phyloP scores from a whole-genome alignment of 2,329 filamentous ascomycete genomes.

The Verticillium isaacii region DNA sequence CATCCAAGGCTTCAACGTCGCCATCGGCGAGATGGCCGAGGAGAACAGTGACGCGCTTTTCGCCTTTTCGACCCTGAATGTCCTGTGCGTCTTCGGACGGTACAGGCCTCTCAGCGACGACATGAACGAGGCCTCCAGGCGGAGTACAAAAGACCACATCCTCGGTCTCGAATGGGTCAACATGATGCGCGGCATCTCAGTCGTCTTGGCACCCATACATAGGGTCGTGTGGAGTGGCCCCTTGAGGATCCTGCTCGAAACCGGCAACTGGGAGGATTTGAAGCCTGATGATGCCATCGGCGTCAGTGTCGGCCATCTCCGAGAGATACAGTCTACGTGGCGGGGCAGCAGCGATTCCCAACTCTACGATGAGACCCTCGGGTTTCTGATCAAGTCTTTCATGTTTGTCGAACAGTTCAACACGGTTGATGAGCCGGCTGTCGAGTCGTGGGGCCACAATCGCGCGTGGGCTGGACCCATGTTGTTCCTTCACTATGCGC shows the following conservation, averaged over 20 bases:
- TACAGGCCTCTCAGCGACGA: not conserved
- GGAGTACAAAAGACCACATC: constrained; percentile 6
- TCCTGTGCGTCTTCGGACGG: constrained; percentile 10
- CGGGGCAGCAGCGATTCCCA: not conserved
- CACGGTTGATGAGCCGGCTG: not conserved
- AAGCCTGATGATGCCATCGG: constrained; percentile 4
- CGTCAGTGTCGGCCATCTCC: constrained; percentile 1
- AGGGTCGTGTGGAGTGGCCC: constrained; percentile 4
- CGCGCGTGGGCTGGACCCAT: constrained; percentile 12
- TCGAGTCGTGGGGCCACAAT: constrained; percentile 12
- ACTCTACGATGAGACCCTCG: constrained; percentile 10
- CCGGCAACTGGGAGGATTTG: constrained; percentile 15
- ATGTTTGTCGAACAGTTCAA: constrained; percentile 12
- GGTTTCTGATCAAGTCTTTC: constrained; percentile 8
- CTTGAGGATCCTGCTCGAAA: constrained; percentile 1
- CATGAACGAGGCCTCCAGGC: not conserved
- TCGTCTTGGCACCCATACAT: constrained; percentile 8
- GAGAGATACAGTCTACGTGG: constrained; percentile 6
- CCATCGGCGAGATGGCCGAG: not conserved
- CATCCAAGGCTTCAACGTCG: constrained; percentile 5
- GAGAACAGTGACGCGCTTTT: constrained; percentile 9
- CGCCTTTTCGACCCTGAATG: constrained; percentile 9
- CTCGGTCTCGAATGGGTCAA: constrained; percentile 15
- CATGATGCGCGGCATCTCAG: constrained; percentile 14
- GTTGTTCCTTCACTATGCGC: constrained; percentile 12